Evolutionary conservation across 192 early-diverging fungal genomes (phyloP).

Genomic region (Backusella luteola): DNA sequence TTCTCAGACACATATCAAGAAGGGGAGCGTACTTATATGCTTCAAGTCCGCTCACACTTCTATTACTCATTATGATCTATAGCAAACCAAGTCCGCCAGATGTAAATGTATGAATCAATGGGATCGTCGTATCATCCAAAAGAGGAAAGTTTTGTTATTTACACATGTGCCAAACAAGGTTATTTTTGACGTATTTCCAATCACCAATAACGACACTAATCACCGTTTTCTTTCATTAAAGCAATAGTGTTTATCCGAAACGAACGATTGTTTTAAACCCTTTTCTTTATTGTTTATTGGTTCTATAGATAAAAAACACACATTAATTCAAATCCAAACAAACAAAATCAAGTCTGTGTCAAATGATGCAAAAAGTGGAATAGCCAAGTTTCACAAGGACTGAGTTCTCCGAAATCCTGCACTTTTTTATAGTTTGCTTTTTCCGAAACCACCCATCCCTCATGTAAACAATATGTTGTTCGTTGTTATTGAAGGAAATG

Average conservation of each 20-base stretch:
- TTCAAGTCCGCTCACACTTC: neutral
- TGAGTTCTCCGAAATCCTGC: neutral
- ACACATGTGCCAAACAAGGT: neutral
- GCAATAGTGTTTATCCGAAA: neutral
- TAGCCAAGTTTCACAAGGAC: neutral
- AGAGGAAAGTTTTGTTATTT: neutral
- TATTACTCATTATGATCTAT: neutral
- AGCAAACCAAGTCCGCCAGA: neutral
- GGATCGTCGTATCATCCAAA: constrained; percentile 2
- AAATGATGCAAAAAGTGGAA: neutral
- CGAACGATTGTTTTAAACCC: neutral
- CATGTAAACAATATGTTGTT: neutral
- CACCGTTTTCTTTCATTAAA: neutral
- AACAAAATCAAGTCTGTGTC: neutral
- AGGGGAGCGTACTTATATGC: neutral
- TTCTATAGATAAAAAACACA: neutral
- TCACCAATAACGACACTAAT: neutral
- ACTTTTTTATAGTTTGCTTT: neutral
- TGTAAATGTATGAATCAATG: neutral
- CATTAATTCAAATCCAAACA: neutral
- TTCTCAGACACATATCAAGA: neutral
- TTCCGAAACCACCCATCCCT: neutral
- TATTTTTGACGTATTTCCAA: neutral
- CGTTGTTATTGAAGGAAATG: neutral
- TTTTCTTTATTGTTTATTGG: neutral